Evolutionary conservation across 2,329 filamentous ascomycete species (phyloP), one percentile per base, ranked within the genome.

Genomic region (Epichloe typhina): DNA sequence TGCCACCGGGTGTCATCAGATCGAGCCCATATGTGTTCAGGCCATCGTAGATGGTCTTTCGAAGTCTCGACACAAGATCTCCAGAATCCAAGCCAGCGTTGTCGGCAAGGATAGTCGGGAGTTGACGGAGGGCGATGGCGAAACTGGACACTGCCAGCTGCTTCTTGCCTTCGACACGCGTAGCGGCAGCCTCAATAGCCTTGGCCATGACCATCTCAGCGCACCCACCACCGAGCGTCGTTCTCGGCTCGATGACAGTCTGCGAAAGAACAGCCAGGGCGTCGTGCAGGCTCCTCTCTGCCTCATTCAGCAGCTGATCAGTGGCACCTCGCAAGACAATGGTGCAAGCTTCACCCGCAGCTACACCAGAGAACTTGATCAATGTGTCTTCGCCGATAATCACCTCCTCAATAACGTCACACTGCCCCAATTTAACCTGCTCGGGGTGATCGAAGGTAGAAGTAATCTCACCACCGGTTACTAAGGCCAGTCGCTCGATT

Each of bases 171-270:
- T 93, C 89, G 7, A 95, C 86, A 61, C 95, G 91, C 55, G 94
- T 90, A 21, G 90, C 90, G 5, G 88, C 88, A 54, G 86, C 86
- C 65, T 96, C 91, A 21, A 98, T 93, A 7, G 93, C 93, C 76
- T 96, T 95, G 57, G 91, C 88, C 93, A 98, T 98, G 59, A 95
- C 74, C 91, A 97, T 97, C 79, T 98, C 93, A 4, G 91, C 90
- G 64, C 89, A 97, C 31, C 93, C 93, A 64, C 93, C 93, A 49
- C 93, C 93, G 3, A 98, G 82, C 0, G 93, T 97, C 41, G 90
- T 94, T 66, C 88, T 83, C 49, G 93, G 93, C 70, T 96, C 90
- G 68, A 86, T 87, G 61, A 98, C 87, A 2, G 93, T 98, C 70
- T 98, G 93, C 9, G 91, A 97, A 40, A 98, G 80, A 12, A 98